These are phyloP conservation scores for Jatropha curcas DNA, from an alignment of 345 rosid genomes.

Conservation along the genomic window DNA sequence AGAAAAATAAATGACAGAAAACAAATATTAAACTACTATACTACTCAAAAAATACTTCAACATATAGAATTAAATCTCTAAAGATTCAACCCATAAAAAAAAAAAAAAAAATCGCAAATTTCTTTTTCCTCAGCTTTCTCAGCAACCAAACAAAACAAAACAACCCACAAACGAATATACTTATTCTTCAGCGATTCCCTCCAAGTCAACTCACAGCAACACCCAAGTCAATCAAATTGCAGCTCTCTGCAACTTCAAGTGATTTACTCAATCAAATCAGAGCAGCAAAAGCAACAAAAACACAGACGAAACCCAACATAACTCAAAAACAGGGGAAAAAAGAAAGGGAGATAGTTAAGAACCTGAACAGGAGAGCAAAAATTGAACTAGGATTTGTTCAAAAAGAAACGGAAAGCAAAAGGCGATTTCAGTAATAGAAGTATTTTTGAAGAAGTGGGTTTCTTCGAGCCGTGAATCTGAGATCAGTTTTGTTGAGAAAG, in stretches of 20 bases:
- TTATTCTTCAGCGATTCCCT: constrained; percentile 1
- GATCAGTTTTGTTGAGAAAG: constrained; percentile 4
- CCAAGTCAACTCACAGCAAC: constrained; percentile 20
- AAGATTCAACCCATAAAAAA: too few relatives aligned
- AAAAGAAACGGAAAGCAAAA: background rate
- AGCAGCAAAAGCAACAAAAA: constrained; percentile 3
- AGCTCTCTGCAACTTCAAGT: background rate
- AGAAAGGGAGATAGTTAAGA: background rate
- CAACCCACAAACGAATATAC: background rate
- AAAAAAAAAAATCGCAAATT: background rate
- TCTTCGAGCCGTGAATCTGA: constrained; percentile 7
- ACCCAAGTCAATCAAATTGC: constrained; percentile 14
- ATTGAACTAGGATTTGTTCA: background rate
- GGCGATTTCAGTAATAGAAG: background rate
- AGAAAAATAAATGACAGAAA: too few relatives aligned
- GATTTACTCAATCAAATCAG: background rate
- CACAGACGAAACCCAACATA: background rate
- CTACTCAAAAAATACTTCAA: too few relatives aligned
- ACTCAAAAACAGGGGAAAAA: background rate
- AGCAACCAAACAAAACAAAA: background rate
- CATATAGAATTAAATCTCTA: too few relatives aligned
- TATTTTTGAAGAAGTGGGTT: constrained; percentile 1
- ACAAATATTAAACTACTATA: too few relatives aligned
- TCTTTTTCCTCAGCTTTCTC: background rate
- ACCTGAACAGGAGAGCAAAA: constrained; percentile 1